Conservation (phyloP, 805 yeast genomes). For the Clavispora santaluciae region DNA sequence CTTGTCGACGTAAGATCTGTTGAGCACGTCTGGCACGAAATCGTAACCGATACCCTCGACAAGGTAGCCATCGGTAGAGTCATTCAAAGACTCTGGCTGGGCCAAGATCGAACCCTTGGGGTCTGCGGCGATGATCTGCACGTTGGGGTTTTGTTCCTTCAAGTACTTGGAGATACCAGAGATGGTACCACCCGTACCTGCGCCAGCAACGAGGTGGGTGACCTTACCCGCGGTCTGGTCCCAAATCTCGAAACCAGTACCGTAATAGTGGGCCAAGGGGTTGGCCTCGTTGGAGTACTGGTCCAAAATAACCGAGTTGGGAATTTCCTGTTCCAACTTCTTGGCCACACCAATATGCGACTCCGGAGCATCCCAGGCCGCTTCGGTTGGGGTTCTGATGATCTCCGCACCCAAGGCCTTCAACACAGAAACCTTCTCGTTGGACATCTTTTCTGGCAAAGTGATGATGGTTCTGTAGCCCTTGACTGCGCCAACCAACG, state of each 20-base stretch:
- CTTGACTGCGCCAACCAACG: conserved; percentile 79
- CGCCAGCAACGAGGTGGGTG: conserved; percentile 80
- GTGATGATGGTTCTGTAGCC: conserved; percentile 87
- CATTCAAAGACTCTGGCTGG: conserved; percentile 66
- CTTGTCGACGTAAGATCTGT: conserved; percentile 59
- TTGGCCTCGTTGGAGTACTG: conserved; percentile 76
- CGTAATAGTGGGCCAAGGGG: conserved; percentile 79
- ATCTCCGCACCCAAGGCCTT: conserved; percentile 90
- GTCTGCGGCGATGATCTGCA: conserved; percentile 74
- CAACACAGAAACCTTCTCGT: conserved; percentile 82
- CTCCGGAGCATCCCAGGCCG: conserved; percentile 91
- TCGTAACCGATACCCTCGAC: conserved; percentile 93
- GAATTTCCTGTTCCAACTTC: conserved; percentile 75
- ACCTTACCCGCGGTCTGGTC: conserved; percentile 69
- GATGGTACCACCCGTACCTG: conserved; percentile 96
- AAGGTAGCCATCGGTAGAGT: conserved; percentile 54
- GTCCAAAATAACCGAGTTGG: conserved; percentile 78
- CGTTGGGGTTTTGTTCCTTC: conserved; percentile 61
- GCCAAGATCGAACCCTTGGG: conserved; percentile 86
- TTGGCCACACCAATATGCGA: conserved; percentile 86
- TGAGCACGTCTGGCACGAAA: conserved; percentile 76
- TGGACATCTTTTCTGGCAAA: conserved; percentile 87
- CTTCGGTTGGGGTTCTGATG: conserved; percentile 86
- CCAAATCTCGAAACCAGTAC: conserved; percentile 84
- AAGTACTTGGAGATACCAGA: conserved; percentile 83